Evolutionary conservation across 768 basidiomycete species (phyloP), one percentile per base, ranked within the genome.

Genomic region (Kwoniella dejecticola): DNA sequence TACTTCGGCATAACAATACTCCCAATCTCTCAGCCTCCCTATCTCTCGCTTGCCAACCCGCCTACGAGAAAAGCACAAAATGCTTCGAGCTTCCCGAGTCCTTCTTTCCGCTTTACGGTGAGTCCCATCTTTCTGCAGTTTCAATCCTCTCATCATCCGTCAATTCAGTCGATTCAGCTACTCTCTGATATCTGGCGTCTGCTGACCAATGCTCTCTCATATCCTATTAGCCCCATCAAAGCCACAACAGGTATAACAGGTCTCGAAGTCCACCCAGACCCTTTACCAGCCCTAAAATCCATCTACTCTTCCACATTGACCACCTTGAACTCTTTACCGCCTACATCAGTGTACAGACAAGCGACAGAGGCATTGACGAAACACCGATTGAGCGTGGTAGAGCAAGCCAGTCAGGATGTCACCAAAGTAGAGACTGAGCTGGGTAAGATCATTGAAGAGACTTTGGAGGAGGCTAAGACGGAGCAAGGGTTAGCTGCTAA

Each of bases 401-500:
- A 90, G 75, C 81, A 80, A 30, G 86, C 87, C 40, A 85, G 74
- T 26, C 88, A 86, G 26, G 85, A 91, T 67, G 78, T 91, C 47
- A 78, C 80, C 17, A 78, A 81, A 7, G 89, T 84, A 8, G 94
- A 96, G 81, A 85, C 83, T 75, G 84, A 85, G 77, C 76, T 97
- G 50, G 90, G 90, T 76, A 90, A 91, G 0, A 86, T 90, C 70
- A 89, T 96, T 42, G 94, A 98, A 82, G 84, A 91, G 78, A 84
- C 89, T 31, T 71, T 98, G 69, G 84, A 86, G 67, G 86, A 90
- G 78, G 94, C 93, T 11, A 81, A 86, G 68, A 89, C 89, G 73
- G 94, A 98, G 79, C 81, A 91, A 57, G 82, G 81, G 57, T 82
- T 97, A 38, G 89, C 83, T 4, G 81, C 81, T 30, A 89, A 89